Evolutionary conservation across 495 filamentous ascomycete species (phyloP).

Genomic region (Thermochaetoides thermophila): DNA sequence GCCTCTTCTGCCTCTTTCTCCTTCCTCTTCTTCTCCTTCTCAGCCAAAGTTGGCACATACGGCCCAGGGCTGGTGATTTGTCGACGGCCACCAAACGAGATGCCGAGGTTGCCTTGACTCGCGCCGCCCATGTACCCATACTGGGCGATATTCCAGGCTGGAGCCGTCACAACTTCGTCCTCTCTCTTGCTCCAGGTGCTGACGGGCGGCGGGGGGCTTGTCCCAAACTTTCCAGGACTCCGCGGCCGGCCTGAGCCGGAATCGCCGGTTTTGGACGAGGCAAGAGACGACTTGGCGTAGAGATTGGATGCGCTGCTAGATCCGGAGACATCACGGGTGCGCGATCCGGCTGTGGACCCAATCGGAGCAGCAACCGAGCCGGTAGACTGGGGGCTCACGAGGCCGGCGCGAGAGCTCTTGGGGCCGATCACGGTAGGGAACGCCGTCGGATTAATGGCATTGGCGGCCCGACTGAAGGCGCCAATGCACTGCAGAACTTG

Average conservation of each 20-base stretch:
- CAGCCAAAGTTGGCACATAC: slow-evolving; percentile 52
- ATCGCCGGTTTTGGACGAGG: slow-evolving; percentile 32
- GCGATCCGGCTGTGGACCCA: slow-evolving; percentile 33
- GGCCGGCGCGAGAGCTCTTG: slow-evolving; percentile 40
- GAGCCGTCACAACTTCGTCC: slow-evolving; percentile 65
- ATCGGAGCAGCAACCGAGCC: too few species aligned
- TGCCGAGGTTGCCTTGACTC: slow-evolving; percentile 86
- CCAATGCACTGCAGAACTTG: slow-evolving; percentile 89
- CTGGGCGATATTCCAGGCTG: slow-evolving; percentile 97
- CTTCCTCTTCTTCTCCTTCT: slow-evolving; percentile 38
- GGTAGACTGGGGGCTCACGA: slow-evolving; percentile 57
- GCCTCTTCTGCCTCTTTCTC: slow-evolving; percentile 43
- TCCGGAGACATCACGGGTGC: slow-evolving; percentile 50
- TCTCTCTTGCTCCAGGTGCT: slow-evolving; percentile 84
- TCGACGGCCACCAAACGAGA: slow-evolving; percentile 77
- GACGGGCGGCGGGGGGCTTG: slow-evolving; percentile 33
- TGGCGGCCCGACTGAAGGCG: slow-evolving; percentile 79
- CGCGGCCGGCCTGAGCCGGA: slow-evolving; percentile 38
- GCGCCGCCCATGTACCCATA: slow-evolving; percentile 98
- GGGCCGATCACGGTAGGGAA: slow-evolving; percentile 64
- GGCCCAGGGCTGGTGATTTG: slow-evolving; percentile 83
- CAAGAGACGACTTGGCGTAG: slow-evolving; percentile 46
- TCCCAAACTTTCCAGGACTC: slow-evolving; percentile 56
- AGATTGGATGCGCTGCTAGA: too few species aligned
- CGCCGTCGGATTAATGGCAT: slow-evolving; percentile 54